Base-by-base conservation (phyloP, 805 yeast species). In the Schizosaccharomyces octosporus region DNA sequence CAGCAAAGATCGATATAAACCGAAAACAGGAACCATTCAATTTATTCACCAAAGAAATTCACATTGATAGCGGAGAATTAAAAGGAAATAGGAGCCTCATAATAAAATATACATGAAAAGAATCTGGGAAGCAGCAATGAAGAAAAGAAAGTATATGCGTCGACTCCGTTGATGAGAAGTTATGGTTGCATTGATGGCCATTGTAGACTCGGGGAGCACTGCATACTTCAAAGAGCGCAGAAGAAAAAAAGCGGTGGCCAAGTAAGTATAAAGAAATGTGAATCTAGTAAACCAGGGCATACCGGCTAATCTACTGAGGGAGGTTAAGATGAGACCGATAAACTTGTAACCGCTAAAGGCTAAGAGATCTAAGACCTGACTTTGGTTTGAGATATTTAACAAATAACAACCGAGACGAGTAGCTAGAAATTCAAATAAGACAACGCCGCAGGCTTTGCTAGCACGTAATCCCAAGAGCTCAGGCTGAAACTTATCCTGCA, bases 281-380 rank as follows among this genome's bases (percentile, higher is more conserved):
- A 76, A 66, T 74, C 81, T 79, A 64, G 77, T 78, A 62, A 79
- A 9, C 60, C 60, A 57, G 19, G 43, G 31, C 29, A 21, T 19
- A 4, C 17, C 48, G 32, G 31, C 21, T 36, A 57, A n/a, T 31
- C 24, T 17, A 15, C 51, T 67, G 15, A 75, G 66, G 31, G 76
- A 61, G 63, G 66, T 65, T 19, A 62, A 63, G n/a, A 68, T 57
- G 39, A 72, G 61, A 7, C 95, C 87, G 48, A 94, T 87, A 69
- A 87, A 94, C 71, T 93, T 93, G 76, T 93, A 94, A 45, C 97
- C 97, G 60, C 89, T 83, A 72, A 87, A 93, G 64, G 95, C 83
- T 9, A 86, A 78, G 64, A 93, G 74, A 70, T 93, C 99, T 78
- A 89, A 82, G 48, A 86, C 70, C 66, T 82, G 85, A 45, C 64